Base-by-base conservation (phyloP, 164 flowering plant genomes). In the Tinospora cordifolia region DNA sequence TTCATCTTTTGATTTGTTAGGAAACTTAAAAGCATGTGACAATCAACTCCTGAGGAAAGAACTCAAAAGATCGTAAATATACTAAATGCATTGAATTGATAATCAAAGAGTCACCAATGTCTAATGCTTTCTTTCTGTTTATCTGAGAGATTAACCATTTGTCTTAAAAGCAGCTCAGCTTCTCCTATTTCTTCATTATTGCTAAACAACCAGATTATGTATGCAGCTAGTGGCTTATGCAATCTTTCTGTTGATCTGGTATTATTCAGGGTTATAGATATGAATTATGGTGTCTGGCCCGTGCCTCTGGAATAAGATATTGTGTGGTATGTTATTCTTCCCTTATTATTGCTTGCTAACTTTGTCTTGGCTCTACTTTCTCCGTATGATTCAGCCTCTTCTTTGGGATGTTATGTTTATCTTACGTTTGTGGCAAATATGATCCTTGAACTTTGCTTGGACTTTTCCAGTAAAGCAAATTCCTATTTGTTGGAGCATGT, bases 251-350 rank as follows among this genome's bases (percentile, higher is more conserved):
- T 39, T 26, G n/a, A n/a, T n/a, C n/a, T n/a, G n/a, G n/a, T n/a
- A 27, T 62, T 67, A 9, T 68, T 57, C 73, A 79, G 81, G 99
- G 99, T 59, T 94, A 92, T 79, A 81, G 99, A 68, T 94, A 92
- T 39, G 99, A 94, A 83, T 73, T 94, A 65, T 92, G 99, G 99
- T 94, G 99, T 71, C 76, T 94, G 80, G 99, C 99, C 72, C 93
- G 98, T 74, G 93, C 93, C 68, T 85, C 96, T 59, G 99, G 97
- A 39, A 86, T 86, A 63, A 84, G 95, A 77, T 90, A 92, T 67
- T 90, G 99, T 80, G 91, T 92, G 26, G 82, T 79, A 76, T 71
- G 79, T 34, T 38, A 25, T 75, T 14, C 9, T 19, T 54, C 7
- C 7, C 21, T 54, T 54, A 21, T 54, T n/a, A n/a, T 51, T 51